Base-by-base conservation (phyloP, 2,329 filamentous ascomycete species). In the Diaporthe ilicicola region DNA sequence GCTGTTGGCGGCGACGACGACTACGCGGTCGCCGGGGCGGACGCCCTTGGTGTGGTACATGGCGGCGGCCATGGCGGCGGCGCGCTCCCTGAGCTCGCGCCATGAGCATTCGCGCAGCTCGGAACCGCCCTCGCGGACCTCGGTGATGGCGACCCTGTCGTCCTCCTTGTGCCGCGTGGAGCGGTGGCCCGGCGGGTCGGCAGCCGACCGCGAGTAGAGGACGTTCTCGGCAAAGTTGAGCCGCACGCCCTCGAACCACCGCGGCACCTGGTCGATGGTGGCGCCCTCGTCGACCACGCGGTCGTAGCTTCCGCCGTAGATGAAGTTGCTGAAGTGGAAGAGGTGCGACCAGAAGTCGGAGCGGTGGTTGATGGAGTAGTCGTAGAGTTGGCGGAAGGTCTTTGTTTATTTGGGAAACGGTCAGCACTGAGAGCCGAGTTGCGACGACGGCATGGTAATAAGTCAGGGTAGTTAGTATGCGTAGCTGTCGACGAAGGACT, bases 211-310 rank as follows among this genome's bases (percentile, higher is more conserved):
- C 1, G 87, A 87, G 82, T 89, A 95, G 32, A 97, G 88, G 32
- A 94, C 81, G 77, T 96, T 97, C 82, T 97, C 93, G 6, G 93
- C 91, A 78, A 91, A 95, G 77, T 94, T 97, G 75, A 96, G 80
- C 6, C 84, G 82, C 1, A 94, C 86, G 37, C 94, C 94, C 1
- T 89, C 82, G 79, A 96, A 97, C 94, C 94, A 97, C 50, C 84
- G 82, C 0, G 94, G 94, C 6, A 95, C 86, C 19, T 85, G 84
- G 72, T 94, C 91, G 79, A 97, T 93, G 1, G 90, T 89, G 1
- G 87, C 85, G 0, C 83, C 84, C 76, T 93, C 91, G 77, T 97
- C 93, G 3, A 96, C 90, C 1, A 92, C 89, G 12, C 77, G 80
- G 0, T 80, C 81, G 76, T 88, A 90, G 4, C 79, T 81, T 37